Conservation (phyloP, 225 moss, liverwort and hornwort species). For the Asterella californica region DNA sequence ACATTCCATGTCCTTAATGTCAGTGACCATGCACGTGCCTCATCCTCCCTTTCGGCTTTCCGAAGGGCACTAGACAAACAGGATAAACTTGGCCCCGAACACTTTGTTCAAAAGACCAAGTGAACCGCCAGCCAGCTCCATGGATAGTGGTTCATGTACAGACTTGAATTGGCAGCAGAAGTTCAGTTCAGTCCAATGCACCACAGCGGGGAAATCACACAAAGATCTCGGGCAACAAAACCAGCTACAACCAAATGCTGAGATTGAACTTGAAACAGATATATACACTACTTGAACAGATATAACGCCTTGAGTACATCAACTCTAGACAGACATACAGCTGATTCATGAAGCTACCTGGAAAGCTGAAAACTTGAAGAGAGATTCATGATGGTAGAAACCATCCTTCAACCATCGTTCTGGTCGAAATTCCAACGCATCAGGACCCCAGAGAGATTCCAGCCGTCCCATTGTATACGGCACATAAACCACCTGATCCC, state of each 20-base stretch:
- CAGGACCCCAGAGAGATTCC: conserved; percentile 59
- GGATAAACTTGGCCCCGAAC: too few relatives aligned
- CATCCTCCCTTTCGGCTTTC: too few relatives aligned
- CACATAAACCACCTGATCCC: conserved; percentile 31
- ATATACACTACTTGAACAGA: too few relatives aligned
- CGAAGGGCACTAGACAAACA: too few relatives aligned
- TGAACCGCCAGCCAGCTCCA: too few relatives aligned
- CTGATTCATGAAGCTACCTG: conserved; percentile 37
- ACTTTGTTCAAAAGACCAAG: too few relatives aligned
- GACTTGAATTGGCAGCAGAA: background rate
- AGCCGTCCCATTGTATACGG: conserved; percentile 65
- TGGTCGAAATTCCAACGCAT: conserved; percentile 55
- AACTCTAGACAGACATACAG: background rate
- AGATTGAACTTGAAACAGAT: too few relatives aligned
- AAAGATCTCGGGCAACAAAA: background rate
- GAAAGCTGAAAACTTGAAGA: conserved; percentile 67
- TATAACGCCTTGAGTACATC: too few relatives aligned
- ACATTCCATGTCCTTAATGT: background rate
- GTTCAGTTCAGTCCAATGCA: background rate
- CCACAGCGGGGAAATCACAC: background rate
- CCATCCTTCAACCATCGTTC: conserved; percentile 63
- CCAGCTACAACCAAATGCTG: too few relatives aligned
- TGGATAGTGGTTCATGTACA: background rate
- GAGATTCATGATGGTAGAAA: conserved; percentile 46
- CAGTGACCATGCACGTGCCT: background rate